Evolutionary conservation across 73 alveolate species (phyloP).

Genomic region (Urostyla sp.): DNA sequence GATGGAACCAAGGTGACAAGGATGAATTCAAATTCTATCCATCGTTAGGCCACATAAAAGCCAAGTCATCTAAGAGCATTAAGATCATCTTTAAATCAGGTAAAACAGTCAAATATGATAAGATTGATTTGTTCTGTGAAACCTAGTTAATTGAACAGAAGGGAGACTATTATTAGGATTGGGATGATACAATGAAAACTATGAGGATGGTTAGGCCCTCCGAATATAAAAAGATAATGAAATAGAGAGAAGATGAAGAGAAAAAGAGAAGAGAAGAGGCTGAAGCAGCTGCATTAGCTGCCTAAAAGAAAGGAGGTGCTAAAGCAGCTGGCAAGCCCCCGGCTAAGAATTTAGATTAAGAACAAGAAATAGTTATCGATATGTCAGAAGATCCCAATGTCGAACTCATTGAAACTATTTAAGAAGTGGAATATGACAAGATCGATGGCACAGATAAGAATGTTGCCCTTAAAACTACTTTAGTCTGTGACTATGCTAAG

Average conservation of each 20-base stretch:
- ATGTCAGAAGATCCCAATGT: constrained; percentile 93
- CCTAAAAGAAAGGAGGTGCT: constrained; percentile 83
- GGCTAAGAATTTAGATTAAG: constrained; percentile 77
- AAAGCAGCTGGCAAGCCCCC: constrained; percentile 91
- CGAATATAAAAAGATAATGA: constrained; percentile 91
- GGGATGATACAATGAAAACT: constrained; percentile 96
- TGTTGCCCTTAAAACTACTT: constrained; percentile 89
- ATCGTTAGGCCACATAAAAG: constrained; percentile 90
- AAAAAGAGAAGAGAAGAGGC: constrained; percentile 92
- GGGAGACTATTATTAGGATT: constrained; percentile 82
- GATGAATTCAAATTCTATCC: constrained; percentile 93
- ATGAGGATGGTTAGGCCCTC: constrained; percentile 91
- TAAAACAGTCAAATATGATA: constrained; percentile 85
- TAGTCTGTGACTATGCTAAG: constrained; percentile 93
- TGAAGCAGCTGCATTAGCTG: constrained; percentile 87
- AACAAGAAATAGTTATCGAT: constrained; percentile 79
- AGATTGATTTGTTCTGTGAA: constrained; percentile 87
- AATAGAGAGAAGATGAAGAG: constrained; percentile 95
- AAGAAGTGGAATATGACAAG: constrained; percentile 90
- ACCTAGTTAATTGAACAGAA: constrained; percentile 87
- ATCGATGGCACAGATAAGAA: constrained; percentile 94
- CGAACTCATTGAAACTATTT: constrained; percentile 89
- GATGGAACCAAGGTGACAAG: constrained; percentile 91
- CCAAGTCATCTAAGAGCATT: constrained; percentile 88
- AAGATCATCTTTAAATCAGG: constrained; percentile 87